Evolutionary conservation across 768 basidiomycete species (phyloP), one percentile per base, ranked within the genome.

Genomic region (Termitomyces sp.): DNA sequence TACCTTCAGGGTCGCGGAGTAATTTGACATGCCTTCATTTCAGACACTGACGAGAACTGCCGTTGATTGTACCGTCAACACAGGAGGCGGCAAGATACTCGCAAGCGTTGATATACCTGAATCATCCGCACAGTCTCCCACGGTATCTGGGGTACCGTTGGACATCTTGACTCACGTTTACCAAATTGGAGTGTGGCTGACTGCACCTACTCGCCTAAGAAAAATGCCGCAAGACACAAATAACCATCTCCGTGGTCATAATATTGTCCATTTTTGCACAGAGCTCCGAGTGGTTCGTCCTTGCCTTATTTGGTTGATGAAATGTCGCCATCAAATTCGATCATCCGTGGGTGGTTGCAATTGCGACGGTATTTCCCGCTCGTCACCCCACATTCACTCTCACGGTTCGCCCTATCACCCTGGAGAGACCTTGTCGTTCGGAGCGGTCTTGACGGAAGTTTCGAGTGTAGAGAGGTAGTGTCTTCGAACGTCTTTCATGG

Each of bases 1-100:
- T 33, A 13, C 31, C 39, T 24, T 37, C 50, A 61, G 59, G 59
- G 56, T 49, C 60, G 41, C 50, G 55, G 55, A 46, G 39, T 49
- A 46, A 41, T 24, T 6, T 31, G n/a, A 45, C 41, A 51, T 49
- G 2, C 41, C 48, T 41, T 49, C 22, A 41, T 44, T 44, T 30
- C 13, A 44, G 16, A 45, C 22, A 20, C 15, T 7, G 15, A 22
- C 12, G 9, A 55, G 45, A 47, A 47, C 36, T 42, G 37, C 24
- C 37, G n/a, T 12, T 24, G 6, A 53, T n/a, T 11, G 8, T 11
- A 8, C 20, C 13, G n/a, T 46, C 31, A 18, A 30, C 30, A 24
- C 34, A 52, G 36, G 50, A 39, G 24, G 37, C 37, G 37, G 37
- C 24, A 30, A 41, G 39, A 37, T 37, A 47, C 34, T 45, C 55